These are phyloP conservation scores for Mortierella sp. DNA, from an alignment of 371 early-diverging fungal genomes.

Conservation along the genomic window DNA sequence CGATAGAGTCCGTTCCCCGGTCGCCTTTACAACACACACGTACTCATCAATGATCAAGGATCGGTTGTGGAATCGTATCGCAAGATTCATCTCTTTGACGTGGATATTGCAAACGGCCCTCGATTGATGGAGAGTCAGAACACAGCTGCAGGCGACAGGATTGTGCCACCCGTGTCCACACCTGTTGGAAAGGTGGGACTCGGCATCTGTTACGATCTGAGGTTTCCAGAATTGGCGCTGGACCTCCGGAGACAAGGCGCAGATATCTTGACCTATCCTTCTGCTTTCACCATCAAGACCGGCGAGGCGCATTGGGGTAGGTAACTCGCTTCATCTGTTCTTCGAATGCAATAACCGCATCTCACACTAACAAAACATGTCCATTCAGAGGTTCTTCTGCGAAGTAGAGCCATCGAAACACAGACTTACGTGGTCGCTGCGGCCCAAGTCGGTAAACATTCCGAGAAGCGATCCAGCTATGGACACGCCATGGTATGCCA, in stretches of 20 bases:
- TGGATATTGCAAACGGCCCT: constrained; percentile 71
- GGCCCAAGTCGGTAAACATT: constrained; percentile 85
- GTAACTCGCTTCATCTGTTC: too few relatives aligned
- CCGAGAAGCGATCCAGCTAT: constrained; percentile 75
- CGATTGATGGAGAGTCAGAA: constrained; percentile 71
- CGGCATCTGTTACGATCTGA: constrained; percentile 84
- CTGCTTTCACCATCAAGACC: constrained; percentile 88
- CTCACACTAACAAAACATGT: too few relatives aligned
- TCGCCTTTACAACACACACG: constrained; percentile 74
- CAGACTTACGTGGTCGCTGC: constrained; percentile 84
- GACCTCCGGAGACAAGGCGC: constrained; percentile 71
- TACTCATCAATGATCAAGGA: constrained; percentile 73
- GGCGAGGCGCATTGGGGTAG: constrained; percentile 90
- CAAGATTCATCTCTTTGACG: constrained; percentile 87
- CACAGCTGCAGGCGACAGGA: constrained; percentile 64
- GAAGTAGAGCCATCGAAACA: constrained; percentile 89
- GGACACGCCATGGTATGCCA: constrained; percentile 83
- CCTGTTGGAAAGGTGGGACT: constrained; percentile 80
- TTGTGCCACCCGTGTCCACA: constrained; percentile 66
- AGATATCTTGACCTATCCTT: constrained; percentile 82
- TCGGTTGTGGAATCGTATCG: constrained; percentile 67
- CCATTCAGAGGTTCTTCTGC: constrained; percentile 79
- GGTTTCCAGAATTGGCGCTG: constrained; percentile 81
- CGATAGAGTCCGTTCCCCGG: constrained; percentile 42
- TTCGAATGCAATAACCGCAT: background rate